Evolutionary conservation across 805 yeast species (phyloP), one percentile per base, ranked within the genome.

Genomic region (Kluyveromyces siamensis): DNA sequence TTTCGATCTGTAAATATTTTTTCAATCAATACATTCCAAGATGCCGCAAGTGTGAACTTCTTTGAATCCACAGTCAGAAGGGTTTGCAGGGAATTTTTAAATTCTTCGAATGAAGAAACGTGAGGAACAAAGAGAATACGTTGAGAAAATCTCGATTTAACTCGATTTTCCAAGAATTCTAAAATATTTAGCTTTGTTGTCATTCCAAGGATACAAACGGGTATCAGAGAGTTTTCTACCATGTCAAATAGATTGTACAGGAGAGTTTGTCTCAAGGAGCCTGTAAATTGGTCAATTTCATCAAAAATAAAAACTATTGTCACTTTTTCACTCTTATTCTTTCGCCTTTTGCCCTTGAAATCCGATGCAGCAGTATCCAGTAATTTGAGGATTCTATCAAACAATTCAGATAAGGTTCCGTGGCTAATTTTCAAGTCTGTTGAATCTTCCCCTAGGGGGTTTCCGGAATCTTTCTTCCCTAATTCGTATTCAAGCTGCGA

Each of bases 111-210:
- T 2, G 69, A 63, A 1, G 56, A 54, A 0, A 82, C 72, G 45
- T 80, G 80, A 25, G 77, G 76, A 37, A 88, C 70, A 16, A 75
- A 74, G 21, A 89, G 73, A 2, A 84, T 66, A 45, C 95, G 70
- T 60, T 91, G 96, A 16, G 93, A 82, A 63, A 90, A 93, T 54
- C 99, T 71, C 49, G 95, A 83, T 55, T 88, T 76, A 0, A 93
- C 98, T 58, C 99, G 75, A 60, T 91, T 93, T 60, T 93, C 99
- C 42, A 93, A 70, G 56, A 80, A 72, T 56, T 91, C 97, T 45
- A 90, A 72, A 0, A 88, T 75, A 6, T 86, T 87, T 44, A 87
- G 71, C 47, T 83, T 81, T 1, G 90, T 75, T 0, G 95, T 82
- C 11, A 84, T 66, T 1, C 98, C 97, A 43, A 93, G 65, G 6